A percentile compares a stretch with the other conserved stretches of the same genome.
Conservation (phyloP, 306 rosid genomes). For the Fragaria nilgerrensis region DNA sequence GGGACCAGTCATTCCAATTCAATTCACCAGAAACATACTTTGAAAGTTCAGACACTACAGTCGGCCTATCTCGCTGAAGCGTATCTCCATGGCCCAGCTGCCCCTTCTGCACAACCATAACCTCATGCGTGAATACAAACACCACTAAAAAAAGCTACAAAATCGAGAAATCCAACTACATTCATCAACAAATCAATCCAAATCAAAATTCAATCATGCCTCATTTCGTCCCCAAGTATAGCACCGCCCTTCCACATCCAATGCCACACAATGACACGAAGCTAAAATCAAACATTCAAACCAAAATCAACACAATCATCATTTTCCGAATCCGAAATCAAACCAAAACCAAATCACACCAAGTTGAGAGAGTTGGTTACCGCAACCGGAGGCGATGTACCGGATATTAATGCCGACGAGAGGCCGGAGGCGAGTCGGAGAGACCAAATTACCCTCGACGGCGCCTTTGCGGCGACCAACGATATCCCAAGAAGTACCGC, state of each 20-base stretch:
- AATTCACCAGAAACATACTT: slow-evolving; percentile 53
- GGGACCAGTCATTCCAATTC: background rate
- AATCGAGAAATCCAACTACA: background rate
- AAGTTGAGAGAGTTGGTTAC: slow-evolving; percentile 23
- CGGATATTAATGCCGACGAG: slow-evolving; percentile 74
- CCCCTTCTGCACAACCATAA: slow-evolving; percentile 71
- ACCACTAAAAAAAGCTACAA: background rate
- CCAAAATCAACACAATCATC: slow-evolving; percentile 6
- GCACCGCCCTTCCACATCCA: slow-evolving; percentile 94
- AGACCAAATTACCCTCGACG: slow-evolving; percentile 67
- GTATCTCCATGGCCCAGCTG: slow-evolving; percentile 96
- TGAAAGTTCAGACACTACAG: slow-evolving; percentile 89
- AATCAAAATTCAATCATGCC: slow-evolving; percentile 36
- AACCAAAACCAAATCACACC: background rate
- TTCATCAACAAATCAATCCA: slow-evolving; percentile 14
- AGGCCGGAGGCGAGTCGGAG: slow-evolving; percentile 91
- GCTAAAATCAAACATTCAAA: slow-evolving; percentile 43
- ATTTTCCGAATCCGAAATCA: background rate
- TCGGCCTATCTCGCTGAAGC: slow-evolving; percentile 95
- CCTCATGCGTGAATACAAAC: slow-evolving; percentile 16
- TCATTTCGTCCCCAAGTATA: slow-evolving; percentile 99
- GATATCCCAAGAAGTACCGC: slow-evolving; percentile 84
- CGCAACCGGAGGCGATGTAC: slow-evolving; percentile 75
- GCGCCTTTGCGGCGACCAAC: slow-evolving; percentile 78
- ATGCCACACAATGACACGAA: slow-evolving; percentile 94